A percentile compares a stretch with the other conserved stretches of the same genome.
Evolutionary conservation across 306 rosid genomes (phyloP).

Genomic region (Trifolium fragiferum): DNA sequence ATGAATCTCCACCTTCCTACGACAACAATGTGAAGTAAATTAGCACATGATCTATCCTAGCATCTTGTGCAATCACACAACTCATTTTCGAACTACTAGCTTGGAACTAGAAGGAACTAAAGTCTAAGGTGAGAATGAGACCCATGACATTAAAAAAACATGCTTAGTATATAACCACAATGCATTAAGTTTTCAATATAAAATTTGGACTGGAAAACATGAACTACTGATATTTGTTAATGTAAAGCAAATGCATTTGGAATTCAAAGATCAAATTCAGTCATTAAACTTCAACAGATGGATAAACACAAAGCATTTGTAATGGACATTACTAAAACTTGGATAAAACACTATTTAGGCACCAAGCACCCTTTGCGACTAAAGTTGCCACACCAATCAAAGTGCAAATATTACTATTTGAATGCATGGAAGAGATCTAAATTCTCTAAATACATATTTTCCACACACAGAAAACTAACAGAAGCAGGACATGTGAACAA

Average conservation of each 20-base stretch:
- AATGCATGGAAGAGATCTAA: not conserved
- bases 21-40: conserved; percentile 2
- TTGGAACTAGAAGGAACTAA: not conserved
- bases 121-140: too few relatives aligned
- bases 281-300: not conserved
- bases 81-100: not conserved
- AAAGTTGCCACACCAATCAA: not conserved
- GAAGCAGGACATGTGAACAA: not conserved
- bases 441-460: conserved; percentile 12
- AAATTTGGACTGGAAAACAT: not conserved
- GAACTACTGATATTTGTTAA: not conserved
- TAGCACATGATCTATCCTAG: not conserved
- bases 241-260: not conserved
- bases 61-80: not conserved
- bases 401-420: not conserved
- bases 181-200: not conserved
- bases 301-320: conserved; percentile 1
- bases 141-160: too few relatives aligned
- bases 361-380: not conserved
- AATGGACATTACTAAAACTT: not conserved
- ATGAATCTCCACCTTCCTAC: not conserved
- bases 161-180: too few relatives aligned
- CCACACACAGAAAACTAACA: not conserved
- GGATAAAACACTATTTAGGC: not conserved
- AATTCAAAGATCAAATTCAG: not conserved